A percentile compares a stretch with the other conserved stretches of the same genome.
phyloP scores from a whole-genome alignment of 306 rosid species.

The Begonia loranthoides region DNA sequence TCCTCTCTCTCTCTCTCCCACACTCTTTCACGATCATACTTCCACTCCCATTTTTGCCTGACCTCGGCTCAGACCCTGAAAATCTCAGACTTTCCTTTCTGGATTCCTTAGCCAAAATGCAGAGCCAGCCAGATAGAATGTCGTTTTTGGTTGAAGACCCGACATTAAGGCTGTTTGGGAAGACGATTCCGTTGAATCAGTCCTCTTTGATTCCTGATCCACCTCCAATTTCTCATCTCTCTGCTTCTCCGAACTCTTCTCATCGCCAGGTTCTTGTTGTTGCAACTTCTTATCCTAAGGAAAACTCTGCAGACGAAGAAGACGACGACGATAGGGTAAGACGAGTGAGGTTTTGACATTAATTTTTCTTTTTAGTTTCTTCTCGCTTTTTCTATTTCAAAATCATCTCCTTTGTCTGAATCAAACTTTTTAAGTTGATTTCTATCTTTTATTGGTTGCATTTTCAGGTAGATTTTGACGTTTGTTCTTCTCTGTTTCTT shows the following conservation, averaged over 20 bases:
- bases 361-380: no score
- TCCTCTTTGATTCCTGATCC: conserved; percentile 5
- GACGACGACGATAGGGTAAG: conserved; percentile 34
- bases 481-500: no score
- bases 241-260: background rate
- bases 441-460: no score
- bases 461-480: no score
- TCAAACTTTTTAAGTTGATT: no score
- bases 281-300: conserved; percentile 15
- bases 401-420: no score
- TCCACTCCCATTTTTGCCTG: background rate
- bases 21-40: background rate
- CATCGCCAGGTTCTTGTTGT: conserved; percentile 12
- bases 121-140: conserved; percentile 25
- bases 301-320: conserved; percentile 9
- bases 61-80: no score
- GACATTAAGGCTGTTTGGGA: conserved; percentile 65
- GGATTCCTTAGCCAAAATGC: no score
- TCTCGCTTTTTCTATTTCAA: no score
- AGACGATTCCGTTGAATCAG: conserved; percentile 40
- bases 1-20: background rate
- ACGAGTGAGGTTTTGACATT: background rate
- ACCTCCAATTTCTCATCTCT: background rate
- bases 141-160: conserved; percentile 33
- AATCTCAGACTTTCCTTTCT: no score